phyloP scores from a whole-genome alignment of 768 basidiomycete species.

The Psilocybe sp. region DNA sequence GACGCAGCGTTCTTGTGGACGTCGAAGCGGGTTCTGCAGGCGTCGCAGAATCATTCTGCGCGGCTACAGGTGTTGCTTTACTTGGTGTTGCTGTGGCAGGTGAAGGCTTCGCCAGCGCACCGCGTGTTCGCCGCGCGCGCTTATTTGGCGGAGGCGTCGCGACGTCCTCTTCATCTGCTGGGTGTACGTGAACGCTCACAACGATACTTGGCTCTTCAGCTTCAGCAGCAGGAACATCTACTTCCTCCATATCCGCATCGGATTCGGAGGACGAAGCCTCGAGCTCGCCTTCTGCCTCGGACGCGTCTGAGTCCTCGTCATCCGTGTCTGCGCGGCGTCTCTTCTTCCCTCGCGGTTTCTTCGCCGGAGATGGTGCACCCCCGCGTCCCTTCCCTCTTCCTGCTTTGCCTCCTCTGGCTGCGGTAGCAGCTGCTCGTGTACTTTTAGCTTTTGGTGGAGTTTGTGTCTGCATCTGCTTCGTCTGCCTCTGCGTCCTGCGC shows the following conservation, averaged over 20 bases:
- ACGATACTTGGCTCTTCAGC: neutral
- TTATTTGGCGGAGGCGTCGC: conserved; percentile 3
- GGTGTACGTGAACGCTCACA: neutral
- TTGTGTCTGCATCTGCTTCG: too few relatives aligned
- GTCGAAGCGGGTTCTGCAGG: conserved; percentile 15
- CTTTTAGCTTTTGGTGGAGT: too few relatives aligned
- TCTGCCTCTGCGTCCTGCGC: too few relatives aligned
- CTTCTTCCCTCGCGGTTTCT: neutral
- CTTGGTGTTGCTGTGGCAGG: neutral
- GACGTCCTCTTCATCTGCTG: neutral
- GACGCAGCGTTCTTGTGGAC: conserved; percentile 52
- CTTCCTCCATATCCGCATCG: too few relatives aligned
- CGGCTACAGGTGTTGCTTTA: neutral
- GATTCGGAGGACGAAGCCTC: too few relatives aligned
- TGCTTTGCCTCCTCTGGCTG: conserved; percentile 4
- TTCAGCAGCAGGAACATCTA: neutral
- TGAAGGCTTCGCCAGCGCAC: conserved; percentile 18
- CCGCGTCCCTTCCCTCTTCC: neutral
- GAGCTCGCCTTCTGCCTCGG: too few relatives aligned
- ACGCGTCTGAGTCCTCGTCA: neutral
- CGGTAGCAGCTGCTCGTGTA: neutral
- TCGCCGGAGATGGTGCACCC: neutral
- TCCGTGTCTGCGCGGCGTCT: neutral
- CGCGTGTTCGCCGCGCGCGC: conserved; percentile 16
- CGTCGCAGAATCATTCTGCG: conserved; percentile 10